A percentile compares a stretch with the other conserved stretches of the same genome.
Evolutionary conservation across 2,329 filamentous ascomycete species (phyloP).

Genomic region (Xylaria sp.): DNA sequence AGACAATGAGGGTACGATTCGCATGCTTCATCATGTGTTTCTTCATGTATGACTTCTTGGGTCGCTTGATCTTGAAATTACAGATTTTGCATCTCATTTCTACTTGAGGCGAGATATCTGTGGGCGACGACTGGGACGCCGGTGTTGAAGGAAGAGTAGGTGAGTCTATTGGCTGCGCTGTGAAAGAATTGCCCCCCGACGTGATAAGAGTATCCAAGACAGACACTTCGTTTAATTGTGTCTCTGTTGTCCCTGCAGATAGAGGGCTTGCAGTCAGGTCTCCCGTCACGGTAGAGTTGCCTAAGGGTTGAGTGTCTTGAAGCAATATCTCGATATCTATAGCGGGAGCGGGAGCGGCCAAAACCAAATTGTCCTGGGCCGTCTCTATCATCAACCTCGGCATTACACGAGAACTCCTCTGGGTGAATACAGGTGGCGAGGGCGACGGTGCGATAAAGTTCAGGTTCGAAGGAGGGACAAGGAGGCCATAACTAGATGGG

Average conservation of each 20-base stretch:
- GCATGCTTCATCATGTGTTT: constrained; percentile 22
- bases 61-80: neutral
- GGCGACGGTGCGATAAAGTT: neutral
- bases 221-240: no score
- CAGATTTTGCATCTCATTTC: neutral
- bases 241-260: neutral
- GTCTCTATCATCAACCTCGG: constrained; percentile 21
- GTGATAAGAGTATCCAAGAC: neutral
- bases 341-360: neutral
- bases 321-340: neutral
- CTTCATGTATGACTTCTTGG: constrained; percentile 13
- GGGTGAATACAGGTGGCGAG: neutral
- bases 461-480: neutral
- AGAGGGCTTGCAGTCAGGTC: neutral
- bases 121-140: neutral
- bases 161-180: neutral
- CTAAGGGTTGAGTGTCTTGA: neutral
- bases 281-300: neutral
- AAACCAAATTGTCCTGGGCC: neutral
- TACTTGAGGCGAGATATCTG: neutral
- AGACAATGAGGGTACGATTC: neutral
- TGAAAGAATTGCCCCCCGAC: neutral
- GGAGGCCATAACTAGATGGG: neutral
- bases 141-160: neutral
- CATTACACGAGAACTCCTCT: neutral